phyloP scores from a whole-genome alignment of 768 basidiomycete species.

The Hypholoma fasciculare region DNA sequence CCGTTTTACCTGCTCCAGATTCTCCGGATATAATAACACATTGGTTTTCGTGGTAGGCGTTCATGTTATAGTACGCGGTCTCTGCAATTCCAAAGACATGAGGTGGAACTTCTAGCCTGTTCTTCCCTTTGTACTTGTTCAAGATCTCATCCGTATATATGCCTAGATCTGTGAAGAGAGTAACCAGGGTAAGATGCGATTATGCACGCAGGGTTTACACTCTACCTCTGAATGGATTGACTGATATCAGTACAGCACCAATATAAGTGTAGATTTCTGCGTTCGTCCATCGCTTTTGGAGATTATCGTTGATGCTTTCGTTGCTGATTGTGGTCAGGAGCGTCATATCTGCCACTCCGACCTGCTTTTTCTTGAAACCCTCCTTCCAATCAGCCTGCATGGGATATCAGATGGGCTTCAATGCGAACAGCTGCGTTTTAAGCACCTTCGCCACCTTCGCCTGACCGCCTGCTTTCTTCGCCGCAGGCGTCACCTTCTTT shows the following conservation, averaged over 20 bases:
- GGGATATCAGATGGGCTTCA: constrained; percentile 9
- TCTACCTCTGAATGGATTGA: constrained; percentile 93
- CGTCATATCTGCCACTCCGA: constrained; percentile 99
- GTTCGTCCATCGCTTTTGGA: constrained; percentile 94
- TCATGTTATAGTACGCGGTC: constrained; percentile 98
- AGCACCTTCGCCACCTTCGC: constrained; percentile 78
- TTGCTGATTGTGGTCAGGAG: constrained; percentile 95
- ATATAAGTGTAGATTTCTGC: constrained; percentile 99
- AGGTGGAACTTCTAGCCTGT: constrained; percentile 95
- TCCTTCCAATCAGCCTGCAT: constrained; percentile 98
- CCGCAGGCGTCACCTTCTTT: constrained; percentile 69
- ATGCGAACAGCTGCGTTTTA: background rate
- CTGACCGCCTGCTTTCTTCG: constrained; percentile 61
- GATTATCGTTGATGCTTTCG: constrained; percentile 96
- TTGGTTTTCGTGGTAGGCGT: constrained; percentile 98
- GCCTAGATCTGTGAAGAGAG: constrained; percentile 71
- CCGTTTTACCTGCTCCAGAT: constrained; percentile 98
- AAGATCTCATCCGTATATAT: constrained; percentile 95
- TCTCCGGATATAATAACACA: constrained; percentile 99
- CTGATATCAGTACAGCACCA: constrained; percentile 97
- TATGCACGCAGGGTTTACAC: background rate
- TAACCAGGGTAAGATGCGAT: constrained; percentile 8
- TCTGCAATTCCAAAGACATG: constrained; percentile 99
- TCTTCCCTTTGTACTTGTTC: constrained; percentile 90
- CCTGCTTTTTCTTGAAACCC: constrained; percentile 99